A percentile compares a stretch with the other conserved stretches of the same genome.
These are phyloP conservation scores for Saitozyma sp. DNA, from an alignment of 768 basidiomycete genomes.

Conservation along the genomic window DNA sequence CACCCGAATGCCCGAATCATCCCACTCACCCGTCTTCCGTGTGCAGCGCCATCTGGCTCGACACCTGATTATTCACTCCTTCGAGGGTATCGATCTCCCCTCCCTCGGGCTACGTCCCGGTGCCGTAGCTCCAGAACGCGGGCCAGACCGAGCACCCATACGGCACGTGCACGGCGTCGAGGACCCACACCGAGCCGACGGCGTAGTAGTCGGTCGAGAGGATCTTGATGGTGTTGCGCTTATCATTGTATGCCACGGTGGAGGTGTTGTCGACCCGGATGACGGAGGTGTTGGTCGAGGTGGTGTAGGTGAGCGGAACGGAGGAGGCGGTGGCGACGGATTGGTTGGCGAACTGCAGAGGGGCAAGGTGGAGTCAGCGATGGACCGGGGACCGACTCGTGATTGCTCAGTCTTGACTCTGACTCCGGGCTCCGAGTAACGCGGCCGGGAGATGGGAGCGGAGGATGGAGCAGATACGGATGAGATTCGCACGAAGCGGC, in stretches of 20 bases:
- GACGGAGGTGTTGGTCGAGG: not conserved
- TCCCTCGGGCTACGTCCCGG: constrained; percentile 3
- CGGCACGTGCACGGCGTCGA: constrained; percentile 54
- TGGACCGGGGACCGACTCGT: no score
- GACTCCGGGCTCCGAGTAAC: no score
- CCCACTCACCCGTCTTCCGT: constrained; percentile 56
- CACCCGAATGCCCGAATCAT: not conserved
- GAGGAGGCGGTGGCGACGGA: no score
- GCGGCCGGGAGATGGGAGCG: no score
- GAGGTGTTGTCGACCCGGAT: constrained; percentile 43
- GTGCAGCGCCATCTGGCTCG: constrained; percentile 74
- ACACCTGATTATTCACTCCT: constrained; percentile 67
- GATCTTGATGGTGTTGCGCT: constrained; percentile 49
- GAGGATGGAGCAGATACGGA: no score
- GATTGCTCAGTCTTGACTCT: no score
- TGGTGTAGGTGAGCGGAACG: no score
- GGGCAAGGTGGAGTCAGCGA: no score
- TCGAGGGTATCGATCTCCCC: constrained; percentile 56
- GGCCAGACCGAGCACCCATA: constrained; percentile 62
- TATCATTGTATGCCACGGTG: constrained; percentile 48
- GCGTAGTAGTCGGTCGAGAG: constrained; percentile 44
- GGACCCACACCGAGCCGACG: constrained; percentile 48
- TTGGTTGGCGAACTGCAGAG: no score
- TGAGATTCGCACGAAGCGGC: no score
- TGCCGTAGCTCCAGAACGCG: constrained; percentile 42